Evolutionary conservation across 2,329 filamentous ascomycete species (phyloP).

Genomic region (Corynespora cassiicola): DNA sequence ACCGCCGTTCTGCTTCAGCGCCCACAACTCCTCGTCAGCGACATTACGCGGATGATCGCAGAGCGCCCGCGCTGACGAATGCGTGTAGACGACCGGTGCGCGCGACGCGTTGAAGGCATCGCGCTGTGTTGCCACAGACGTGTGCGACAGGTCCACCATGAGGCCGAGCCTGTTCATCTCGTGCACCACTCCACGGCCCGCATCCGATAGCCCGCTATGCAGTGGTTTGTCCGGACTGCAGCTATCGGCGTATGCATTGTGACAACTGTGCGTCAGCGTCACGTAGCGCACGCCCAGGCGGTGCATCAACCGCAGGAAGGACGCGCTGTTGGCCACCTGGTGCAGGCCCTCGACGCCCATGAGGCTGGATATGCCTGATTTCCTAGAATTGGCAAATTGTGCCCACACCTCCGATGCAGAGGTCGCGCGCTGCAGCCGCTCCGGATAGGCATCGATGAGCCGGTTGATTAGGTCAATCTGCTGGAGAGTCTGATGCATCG

Average conservation of each 20-base stretch:
- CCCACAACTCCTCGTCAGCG: conserved; percentile 76
- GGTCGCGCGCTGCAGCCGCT: conserved; percentile 27
- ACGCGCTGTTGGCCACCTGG: conserved; percentile 83
- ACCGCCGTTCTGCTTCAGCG: conserved; percentile 73
- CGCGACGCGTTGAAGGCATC: background rate
- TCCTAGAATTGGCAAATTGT: background rate
- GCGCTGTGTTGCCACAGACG: conserved; percentile 53
- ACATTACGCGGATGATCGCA: conserved; percentile 93
- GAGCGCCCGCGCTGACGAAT: too few species aligned
- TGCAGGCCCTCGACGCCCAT: conserved; percentile 68
- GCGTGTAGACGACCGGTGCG: too few species aligned
- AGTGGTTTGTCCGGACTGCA: conserved; percentile 35
- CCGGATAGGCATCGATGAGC: conserved; percentile 66
- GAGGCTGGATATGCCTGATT: background rate
- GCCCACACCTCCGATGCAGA: background rate
- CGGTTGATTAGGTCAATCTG: conserved; percentile 74
- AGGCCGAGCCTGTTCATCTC: conserved; percentile 96
- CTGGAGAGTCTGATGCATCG: conserved; percentile 69
- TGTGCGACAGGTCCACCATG: conserved; percentile 85
- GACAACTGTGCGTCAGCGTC: conserved; percentile 89
- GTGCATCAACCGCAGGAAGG: conserved; percentile 76
- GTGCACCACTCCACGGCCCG: conserved; percentile 69
- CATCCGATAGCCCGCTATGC: conserved; percentile 74
- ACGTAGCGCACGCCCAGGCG: conserved; percentile 81
- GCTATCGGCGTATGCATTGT: conserved; percentile 75